Base-by-base conservation (phyloP, 208 protist species). In the Wallacemonas sp. region DNA sequence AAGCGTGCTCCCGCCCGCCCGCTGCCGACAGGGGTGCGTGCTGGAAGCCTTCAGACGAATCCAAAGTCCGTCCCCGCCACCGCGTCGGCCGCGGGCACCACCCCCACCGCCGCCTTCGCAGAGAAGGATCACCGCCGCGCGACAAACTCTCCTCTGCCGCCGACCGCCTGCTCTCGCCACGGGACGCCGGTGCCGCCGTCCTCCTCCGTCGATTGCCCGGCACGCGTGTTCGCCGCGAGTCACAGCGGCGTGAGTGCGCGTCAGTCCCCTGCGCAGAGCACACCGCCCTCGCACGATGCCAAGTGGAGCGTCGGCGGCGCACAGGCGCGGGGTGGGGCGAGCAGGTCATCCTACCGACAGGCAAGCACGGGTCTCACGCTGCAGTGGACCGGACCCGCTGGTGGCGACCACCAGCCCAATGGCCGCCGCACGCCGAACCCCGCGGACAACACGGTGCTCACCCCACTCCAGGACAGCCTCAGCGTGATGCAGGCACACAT, bases 1-100 rank as follows among this genome's bases (percentile, higher is more conserved):
- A 85, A 80, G 66, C 73, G 78, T 33, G 73, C 54, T 9, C 52
- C 50, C 3, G 37, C 37, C 22, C 50, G 52, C 52, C 12, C 21
- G n/a, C 50, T 33, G 4, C 63, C 52, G 15, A 21, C 34, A 0
- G 15, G 37, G 22, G 21, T 2, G 2, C 30, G 30, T 30, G 15
- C 36, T 4, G 32, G 15, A 9, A 2, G 4, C 12, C 0, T 34
- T 44, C 8, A 0, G 8, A 8, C 3, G 12, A 57, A 8, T 10
- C 50, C 4, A 26, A 57, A 57, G 50, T 32, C 5, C 29, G 17
- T 9, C 50, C 9, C 15, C 22, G 50, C 50, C 30, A 27, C 29
- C 13, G 50, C 29, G 2, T 13, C 30, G 19, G 50, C 4, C 13
- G 22, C 50, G 3, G 1, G 13, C 42, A 6, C 42, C 9, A 19